Evolutionary conservation across 345 rosid genomes (phyloP), one percentile per base, ranked within the genome.

Genomic region (Orychophragmus violaceus): DNA sequence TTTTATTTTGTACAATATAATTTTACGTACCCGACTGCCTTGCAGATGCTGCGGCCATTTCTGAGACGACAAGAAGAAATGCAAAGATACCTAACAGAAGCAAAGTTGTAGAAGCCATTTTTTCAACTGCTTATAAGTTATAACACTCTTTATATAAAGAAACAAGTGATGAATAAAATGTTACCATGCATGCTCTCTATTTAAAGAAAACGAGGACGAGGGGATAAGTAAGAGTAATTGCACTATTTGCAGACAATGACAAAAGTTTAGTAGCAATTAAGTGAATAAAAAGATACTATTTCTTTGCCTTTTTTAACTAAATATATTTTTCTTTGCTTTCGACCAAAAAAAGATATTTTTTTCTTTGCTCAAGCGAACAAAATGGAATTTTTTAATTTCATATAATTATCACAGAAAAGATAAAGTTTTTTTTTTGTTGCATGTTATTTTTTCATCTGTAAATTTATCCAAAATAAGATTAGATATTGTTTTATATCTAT

Each of bases 61-160:
- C 64, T 5, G 72, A 68, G 46, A 58, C 29, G 10, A 68, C 57
- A 3, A 57, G 48, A 68, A 68, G 24, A 63, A 71, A 8, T 51
- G 59, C 61, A 12, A 65, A 52, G 51, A 65, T 21, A 51, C 61
- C 69, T 1, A 65, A 53, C 8, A 65, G 50, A 65, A 65, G 1
- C 41, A 65, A 65, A 51, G 37, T 8, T 22, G 54, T 66, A 54
- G 71, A 54, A 59, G 29, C 22, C 66, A 69, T 69, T 58, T 59
- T 50, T 42, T 48, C 3, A 1, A 30, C 13, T 36, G 5, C 39
- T 41, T 18, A 3, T 12, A 4, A 32, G 54, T 41, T 23, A 16
- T 41, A 50, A 29, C 57, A 51, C 57, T 14, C 12, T 27, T 18
- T 25, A 6, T 51, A 7, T 25, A 19, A 19, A 13, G 17, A 25